These are phyloP conservation scores for Coleophoma crateriformis DNA, from an alignment of 2,329 filamentous ascomycete species.

Conservation along the genomic window DNA sequence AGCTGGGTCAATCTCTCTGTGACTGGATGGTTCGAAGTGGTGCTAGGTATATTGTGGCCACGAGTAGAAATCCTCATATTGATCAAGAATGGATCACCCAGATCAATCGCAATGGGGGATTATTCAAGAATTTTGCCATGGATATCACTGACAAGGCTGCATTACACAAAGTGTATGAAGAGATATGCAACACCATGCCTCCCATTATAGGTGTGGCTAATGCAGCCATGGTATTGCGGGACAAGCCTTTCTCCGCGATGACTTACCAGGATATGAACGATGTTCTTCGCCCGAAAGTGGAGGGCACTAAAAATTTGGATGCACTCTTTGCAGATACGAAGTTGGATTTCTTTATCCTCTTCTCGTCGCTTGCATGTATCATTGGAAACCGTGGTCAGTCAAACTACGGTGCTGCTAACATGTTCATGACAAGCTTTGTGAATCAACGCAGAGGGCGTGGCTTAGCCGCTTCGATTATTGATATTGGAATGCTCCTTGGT, in stretches of 20 bases:
- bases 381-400: conserved; percentile 30
- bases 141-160: neutral
- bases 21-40: conserved; percentile 33
- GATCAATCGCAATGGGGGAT: conserved; percentile 6
- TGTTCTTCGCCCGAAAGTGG: conserved; percentile 27
- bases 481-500: conserved; percentile 35
- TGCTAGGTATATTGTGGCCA: conserved; percentile 29
- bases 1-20: conserved; percentile 28
- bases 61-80: conserved; percentile 31
- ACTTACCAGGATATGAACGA: conserved; percentile 13
- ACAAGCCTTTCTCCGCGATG: conserved; percentile 26
- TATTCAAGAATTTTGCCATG: neutral
- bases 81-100: conserved; percentile 21
- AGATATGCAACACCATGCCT: conserved; percentile 4
- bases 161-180: conserved; percentile 15
- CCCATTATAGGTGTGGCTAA: conserved; percentile 35
- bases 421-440: conserved; percentile 34
- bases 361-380: conserved; percentile 23
- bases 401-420: conserved; percentile 37
- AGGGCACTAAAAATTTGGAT: conserved; percentile 24
- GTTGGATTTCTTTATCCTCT: conserved; percentile 31
- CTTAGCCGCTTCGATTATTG: conserved; percentile 31
- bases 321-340: conserved; percentile 18
- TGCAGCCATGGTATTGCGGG: conserved; percentile 37
- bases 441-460: conserved; percentile 31